phyloP scores from a whole-genome alignment of 805 yeast genomes.

The Starmerella lactis-condensi region DNA sequence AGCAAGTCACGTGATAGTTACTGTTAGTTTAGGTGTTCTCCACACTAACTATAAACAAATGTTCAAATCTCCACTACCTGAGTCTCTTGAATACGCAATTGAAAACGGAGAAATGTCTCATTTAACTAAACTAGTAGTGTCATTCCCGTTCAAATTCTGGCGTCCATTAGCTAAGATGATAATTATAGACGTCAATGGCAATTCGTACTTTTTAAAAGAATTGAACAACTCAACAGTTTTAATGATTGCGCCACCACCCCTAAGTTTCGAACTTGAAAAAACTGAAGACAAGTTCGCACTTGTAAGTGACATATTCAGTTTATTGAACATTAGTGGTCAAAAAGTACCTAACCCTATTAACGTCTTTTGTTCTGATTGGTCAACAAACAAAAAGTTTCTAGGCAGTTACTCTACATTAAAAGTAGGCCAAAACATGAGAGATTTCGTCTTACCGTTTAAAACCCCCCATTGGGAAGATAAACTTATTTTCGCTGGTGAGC shows the following conservation, averaged over 20 bases:
- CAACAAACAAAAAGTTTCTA: conserved; percentile 43
- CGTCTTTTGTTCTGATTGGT: conserved; percentile 41
- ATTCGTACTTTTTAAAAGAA: no score
- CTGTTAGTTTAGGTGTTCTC: background rate
- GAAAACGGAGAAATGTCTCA: background rate
- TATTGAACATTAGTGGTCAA: no score
- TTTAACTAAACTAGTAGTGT: background rate
- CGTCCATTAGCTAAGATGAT: no score
- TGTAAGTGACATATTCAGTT: no score
- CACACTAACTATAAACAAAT: background rate
- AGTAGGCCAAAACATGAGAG: conserved; percentile 50
- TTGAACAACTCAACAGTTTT: no score
- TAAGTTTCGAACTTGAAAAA: no score
- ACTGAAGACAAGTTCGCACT: no score
- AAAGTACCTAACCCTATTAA: conserved; percentile 25
- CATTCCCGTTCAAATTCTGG: conserved; percentile 1
- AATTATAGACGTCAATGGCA: no score
- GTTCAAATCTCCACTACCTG: conserved; percentile 1
- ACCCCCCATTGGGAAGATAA: conserved; percentile 32
- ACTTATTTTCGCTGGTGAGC: conserved; percentile 75
- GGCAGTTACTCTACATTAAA: conserved; percentile 60
- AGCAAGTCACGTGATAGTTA: background rate
- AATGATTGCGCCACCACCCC: no score
- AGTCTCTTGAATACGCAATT: background rate
- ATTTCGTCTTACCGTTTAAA: conserved; percentile 36